phyloP scores from a whole-genome alignment of 169 alveolate genomes.

The Cryptosporidium canis region DNA sequence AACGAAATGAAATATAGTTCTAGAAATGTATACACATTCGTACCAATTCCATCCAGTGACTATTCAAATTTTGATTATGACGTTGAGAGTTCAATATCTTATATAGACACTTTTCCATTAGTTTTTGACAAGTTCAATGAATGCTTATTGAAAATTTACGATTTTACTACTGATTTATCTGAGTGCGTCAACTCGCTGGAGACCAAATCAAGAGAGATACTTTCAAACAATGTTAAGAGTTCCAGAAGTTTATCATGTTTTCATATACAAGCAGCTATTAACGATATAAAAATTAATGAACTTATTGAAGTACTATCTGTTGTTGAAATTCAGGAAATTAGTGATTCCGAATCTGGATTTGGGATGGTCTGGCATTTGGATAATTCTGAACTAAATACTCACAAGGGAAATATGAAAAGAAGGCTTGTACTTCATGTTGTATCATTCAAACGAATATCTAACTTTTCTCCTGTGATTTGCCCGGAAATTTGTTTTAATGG shows the following conservation, averaged over 20 bases:
- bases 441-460: constrained; percentile 26
- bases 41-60: constrained; percentile 1
- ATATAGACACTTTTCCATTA: background rate
- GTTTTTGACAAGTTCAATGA: background rate
- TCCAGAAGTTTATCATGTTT: background rate
- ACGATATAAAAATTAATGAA: constrained; percentile 37
- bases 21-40: constrained; percentile 27
- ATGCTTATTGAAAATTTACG: constrained; percentile 9
- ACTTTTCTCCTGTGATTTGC: constrained; percentile 20
- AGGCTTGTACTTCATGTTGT: constrained; percentile 20
- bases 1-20: background rate
- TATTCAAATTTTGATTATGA: background rate
- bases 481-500: constrained; percentile 22
- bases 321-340: constrained; percentile 9
- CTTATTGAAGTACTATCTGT: constrained; percentile 5
- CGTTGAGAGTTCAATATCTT: background rate
- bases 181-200: background rate
- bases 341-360: background rate
- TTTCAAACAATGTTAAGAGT: background rate
- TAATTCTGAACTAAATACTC: background rate
- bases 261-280: background rate
- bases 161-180: constrained; percentile 1
- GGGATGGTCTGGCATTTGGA: background rate
- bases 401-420: background rate
- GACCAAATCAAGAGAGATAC: background rate